Percentiles rank a stretch among this genome's conserved stretches.
phyloP scores from a whole-genome alignment of 2,329 filamentous ascomycete genomes.

The Beauveria varroae region DNA sequence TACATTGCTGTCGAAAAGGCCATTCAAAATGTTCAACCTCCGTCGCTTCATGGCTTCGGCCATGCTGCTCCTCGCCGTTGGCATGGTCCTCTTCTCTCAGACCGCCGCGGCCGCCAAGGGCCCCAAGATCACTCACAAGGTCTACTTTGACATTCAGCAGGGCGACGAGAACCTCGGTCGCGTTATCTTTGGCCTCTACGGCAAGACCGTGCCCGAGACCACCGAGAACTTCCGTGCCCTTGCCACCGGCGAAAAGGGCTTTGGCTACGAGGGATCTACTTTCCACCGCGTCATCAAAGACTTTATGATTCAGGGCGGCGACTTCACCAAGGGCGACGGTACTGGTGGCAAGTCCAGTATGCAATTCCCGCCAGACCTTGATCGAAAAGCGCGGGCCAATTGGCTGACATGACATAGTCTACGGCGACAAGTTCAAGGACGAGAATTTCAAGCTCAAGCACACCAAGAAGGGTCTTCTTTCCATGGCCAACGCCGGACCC shows the following conservation, averaged over 20 bases:
- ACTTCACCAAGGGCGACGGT: slow-evolving; percentile 77
- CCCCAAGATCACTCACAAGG: slow-evolving; percentile 93
- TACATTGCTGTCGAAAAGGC: background rate
- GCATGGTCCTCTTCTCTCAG: slow-evolving; percentile 69
- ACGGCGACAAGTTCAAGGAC: slow-evolving; percentile 74
- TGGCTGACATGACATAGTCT: slow-evolving; percentile 47
- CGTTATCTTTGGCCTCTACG: slow-evolving; percentile 76
- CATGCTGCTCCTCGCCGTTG: slow-evolving; percentile 68
- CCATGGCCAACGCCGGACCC: slow-evolving; percentile 78
- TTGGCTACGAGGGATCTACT: slow-evolving; percentile 69
- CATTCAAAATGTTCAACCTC: slow-evolving; percentile 62
- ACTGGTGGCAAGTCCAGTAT: slow-evolving; percentile 79
- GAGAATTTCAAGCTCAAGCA: slow-evolving; percentile 97
- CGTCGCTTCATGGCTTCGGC: slow-evolving; percentile 64
- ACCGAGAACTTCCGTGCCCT: slow-evolving; percentile 69
- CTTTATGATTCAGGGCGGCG: slow-evolving; percentile 89
- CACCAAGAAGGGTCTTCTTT: slow-evolving; percentile 74
- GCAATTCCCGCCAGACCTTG: slow-evolving; percentile 22
- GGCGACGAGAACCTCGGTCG: slow-evolving; percentile 68
- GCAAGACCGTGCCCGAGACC: slow-evolving; percentile 77
- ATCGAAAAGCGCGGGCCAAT: background rate
- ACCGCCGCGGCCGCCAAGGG: slow-evolving; percentile 70
- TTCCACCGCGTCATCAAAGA: slow-evolving; percentile 89
- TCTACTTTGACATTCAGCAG: slow-evolving; percentile 78
- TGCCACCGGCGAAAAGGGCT: slow-evolving; percentile 79